These are phyloP conservation scores for Aegilops speltoides DNA, from an alignment of 176 grass and related monocot genomes.

Conservation along the genomic window DNA sequence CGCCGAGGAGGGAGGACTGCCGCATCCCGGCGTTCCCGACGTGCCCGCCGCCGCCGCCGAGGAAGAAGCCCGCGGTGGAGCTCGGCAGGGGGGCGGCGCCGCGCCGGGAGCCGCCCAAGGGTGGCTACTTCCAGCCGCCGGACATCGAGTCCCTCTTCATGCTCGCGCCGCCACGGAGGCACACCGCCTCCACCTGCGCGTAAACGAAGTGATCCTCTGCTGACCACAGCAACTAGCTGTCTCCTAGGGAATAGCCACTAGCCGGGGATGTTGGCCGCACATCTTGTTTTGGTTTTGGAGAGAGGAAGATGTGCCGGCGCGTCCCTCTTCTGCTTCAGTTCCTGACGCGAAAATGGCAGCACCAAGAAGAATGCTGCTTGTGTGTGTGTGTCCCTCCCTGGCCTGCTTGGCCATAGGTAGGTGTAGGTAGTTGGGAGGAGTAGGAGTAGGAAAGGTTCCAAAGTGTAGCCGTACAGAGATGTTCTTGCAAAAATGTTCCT, in stretches of 20 bases:
- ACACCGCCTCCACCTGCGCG: slow-evolving; percentile 36
- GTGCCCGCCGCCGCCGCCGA: slow-evolving; percentile 60
- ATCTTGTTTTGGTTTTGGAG: slow-evolving; percentile 3
- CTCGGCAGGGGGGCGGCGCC: neutral
- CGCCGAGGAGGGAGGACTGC: slow-evolving; percentile 62
- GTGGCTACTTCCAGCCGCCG: slow-evolving; percentile 74
- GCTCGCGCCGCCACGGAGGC: slow-evolving; percentile 40
- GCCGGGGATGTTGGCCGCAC: neutral
- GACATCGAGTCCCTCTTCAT: slow-evolving; percentile 78
- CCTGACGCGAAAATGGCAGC: neutral
- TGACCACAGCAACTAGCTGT: neutral
- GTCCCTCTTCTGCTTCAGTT: neutral
- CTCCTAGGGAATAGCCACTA: neutral
- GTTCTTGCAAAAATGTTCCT: neutral
- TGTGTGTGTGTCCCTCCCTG: neutral
- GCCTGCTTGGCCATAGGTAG: neutral
- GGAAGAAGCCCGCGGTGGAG: slow-evolving; percentile 18
- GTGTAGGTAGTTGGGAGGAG: neutral
- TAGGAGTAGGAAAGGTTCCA: neutral
- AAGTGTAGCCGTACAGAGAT: neutral
- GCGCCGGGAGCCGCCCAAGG: slow-evolving; percentile 53
- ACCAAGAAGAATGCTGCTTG: neutral
- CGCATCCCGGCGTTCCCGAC: slow-evolving; percentile 50
- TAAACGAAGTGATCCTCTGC: neutral
- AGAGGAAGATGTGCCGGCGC: slow-evolving; percentile 13